These are phyloP conservation scores for Leccinellum albellum DNA, from an alignment of 768 basidiomycete genomes.

Conservation along the genomic window DNA sequence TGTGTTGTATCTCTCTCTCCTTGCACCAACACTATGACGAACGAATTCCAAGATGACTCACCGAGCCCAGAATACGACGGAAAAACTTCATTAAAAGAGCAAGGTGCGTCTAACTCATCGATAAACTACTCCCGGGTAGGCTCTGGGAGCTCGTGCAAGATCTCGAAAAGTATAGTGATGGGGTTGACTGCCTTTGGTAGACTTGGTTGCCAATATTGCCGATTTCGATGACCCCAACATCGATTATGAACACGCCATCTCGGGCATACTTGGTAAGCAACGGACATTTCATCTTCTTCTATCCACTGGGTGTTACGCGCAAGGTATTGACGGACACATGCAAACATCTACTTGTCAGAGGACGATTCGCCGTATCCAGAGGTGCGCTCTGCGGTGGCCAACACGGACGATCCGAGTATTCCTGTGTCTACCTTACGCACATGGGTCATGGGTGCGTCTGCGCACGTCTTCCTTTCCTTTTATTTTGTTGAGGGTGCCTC, in stretches of 20 bases:
- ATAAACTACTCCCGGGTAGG: too few relatives aligned
- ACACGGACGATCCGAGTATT: conserved; percentile 66
- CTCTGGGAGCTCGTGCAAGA: not conserved
- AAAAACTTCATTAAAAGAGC: conserved; percentile 7
- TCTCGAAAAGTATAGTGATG: not conserved
- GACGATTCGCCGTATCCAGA: conserved; percentile 87
- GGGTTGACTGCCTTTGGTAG: not conserved
- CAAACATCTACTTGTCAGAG: conserved; percentile 28
- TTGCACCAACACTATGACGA: conserved; percentile 12
- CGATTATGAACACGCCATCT: conserved; percentile 18
- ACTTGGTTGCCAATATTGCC: not conserved
- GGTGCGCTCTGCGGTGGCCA: conserved; percentile 72
- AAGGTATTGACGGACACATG: not conserved
- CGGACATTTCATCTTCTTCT: not conserved
- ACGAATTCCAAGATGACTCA: not conserved
- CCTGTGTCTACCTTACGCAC: conserved; percentile 56
- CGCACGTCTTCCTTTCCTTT: too few relatives aligned
- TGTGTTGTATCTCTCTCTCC: not conserved
- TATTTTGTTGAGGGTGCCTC: too few relatives aligned
- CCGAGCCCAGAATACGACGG: conserved; percentile 9
- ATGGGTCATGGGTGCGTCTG: conserved; percentile 48
- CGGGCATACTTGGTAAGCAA: conserved; percentile 19
- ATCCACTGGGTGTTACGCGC: not conserved
- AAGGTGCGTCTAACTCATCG: not conserved
- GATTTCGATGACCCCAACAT: conserved; percentile 38